A percentile compares a stretch with the other conserved stretches of the same genome.
These are phyloP conservation scores for Desmodesmus armatus DNA, from an alignment of 139 green algal genomes.

Conservation along the genomic window DNA sequence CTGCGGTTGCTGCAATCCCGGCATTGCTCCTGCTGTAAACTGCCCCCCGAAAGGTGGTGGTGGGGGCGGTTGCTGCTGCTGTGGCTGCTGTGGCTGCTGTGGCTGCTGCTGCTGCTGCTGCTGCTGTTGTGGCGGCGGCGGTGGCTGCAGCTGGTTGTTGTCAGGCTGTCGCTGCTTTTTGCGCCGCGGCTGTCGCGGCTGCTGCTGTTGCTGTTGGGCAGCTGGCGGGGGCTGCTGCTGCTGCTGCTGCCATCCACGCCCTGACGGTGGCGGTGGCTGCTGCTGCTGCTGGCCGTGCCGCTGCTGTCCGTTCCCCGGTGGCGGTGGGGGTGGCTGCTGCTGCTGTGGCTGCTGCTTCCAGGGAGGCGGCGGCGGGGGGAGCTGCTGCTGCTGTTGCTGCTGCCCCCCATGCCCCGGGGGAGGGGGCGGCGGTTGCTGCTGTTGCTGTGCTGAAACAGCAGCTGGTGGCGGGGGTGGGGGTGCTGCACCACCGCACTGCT, in stretches of 20 bases:
- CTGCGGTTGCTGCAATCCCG: not conserved
- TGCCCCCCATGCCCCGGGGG: not conserved
- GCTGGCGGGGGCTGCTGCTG: not conserved
- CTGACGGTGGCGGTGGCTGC: not conserved
- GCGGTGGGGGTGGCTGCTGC: not conserved
- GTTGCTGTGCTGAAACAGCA: not conserved
- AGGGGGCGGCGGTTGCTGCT: too few relatives aligned
- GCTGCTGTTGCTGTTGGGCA: not conserved
- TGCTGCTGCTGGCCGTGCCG: not conserved
- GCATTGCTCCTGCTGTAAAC: not conserved
- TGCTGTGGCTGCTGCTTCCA: not conserved
- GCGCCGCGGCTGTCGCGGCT: not conserved
- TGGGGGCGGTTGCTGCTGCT: not conserved
- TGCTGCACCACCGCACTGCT: not conserved
- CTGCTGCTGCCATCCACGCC: not conserved
- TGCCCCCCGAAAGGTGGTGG: not conserved
- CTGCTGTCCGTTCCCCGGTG: not conserved
- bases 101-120: not conserved
- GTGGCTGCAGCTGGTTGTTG: not conserved
- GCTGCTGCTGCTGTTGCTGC: conserved; percentile 9
- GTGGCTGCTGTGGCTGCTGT: conserved; percentile 12
- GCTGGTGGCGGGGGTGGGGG: not conserved
- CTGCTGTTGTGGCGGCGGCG: not conserved
- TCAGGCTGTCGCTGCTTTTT: not conserved
- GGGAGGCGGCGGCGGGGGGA: not conserved